Base-by-base conservation (phyloP, 1,284 basidiomycete genomes). In the Ustilago nuda region DNA sequence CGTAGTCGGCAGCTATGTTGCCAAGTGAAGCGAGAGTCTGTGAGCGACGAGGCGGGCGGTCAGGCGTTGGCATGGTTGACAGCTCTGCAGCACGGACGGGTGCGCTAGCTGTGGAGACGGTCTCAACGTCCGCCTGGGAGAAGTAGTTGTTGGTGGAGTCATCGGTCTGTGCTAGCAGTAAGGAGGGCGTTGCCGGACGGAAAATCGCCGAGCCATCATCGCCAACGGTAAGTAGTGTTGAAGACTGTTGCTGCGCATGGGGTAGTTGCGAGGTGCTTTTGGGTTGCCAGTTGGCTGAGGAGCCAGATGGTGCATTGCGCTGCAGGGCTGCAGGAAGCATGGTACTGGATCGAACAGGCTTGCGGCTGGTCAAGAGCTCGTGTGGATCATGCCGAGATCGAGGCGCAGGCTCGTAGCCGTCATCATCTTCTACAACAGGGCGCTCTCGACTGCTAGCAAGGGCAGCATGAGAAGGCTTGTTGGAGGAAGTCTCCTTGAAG, bases 401-500 rank as follows among this genome's bases (percentile, higher is more conserved):
- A n/a, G 43, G 33, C 19, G 55, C 15, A 3, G 64, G 27, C 6
- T 50, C 13, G 11, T 50, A 8, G 48, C 27, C 45, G 19, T 50
- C 46, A 27, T 48, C 46, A 12, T 35, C 37, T 19, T 73, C 66
- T 11, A 68, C 66, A 19, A 73, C 54, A 5, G 66, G 52, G 11
- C 66, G 52, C 4, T 65, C 66, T 36, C 66, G 65, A 23, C 66
- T 68, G 51, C 61, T 33, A 17, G 66, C 62, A 11, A 67, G 50
- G 13, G 66, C 71, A 33, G 61, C 39, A 12, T 66, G 64, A 12
- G 74, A 76, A 0, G 74, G 51, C 35, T 72, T 68, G 13, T 66
- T 64, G 4, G 75, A 80, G 2, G 75, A 80, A 13, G 81, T 80
- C 65, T 82, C 80, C 50, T 81, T 82, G 73, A 82, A 82, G n/a